Evolutionary conservation across 352 stramenopile species (phyloP).

Genomic region (Globisporangium canariense): DNA sequence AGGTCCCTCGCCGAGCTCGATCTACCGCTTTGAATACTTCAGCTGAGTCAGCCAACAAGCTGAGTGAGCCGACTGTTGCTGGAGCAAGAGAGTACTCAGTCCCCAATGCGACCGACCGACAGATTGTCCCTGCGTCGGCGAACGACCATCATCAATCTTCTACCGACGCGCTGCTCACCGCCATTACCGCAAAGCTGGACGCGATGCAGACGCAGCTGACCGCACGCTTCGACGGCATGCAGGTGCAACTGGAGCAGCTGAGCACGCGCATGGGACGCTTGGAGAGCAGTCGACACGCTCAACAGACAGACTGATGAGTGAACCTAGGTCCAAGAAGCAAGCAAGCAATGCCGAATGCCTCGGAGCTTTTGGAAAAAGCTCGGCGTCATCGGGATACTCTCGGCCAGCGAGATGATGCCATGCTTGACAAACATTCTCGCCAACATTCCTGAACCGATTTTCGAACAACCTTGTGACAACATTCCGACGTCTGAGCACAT

Average conservation of each 20-base stretch:
- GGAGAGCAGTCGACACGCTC: constrained; percentile 20
- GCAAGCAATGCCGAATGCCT: background rate
- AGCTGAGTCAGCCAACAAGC: background rate
- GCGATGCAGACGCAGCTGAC: constrained; percentile 46
- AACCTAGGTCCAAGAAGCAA: background rate
- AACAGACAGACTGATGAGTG: background rate
- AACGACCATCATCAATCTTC: constrained; percentile 18
- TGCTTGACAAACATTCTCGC: background rate
- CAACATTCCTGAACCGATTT: background rate
- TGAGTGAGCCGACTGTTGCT: background rate
- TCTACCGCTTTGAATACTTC: background rate
- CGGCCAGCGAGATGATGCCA: background rate
- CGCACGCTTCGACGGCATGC: constrained; percentile 48
- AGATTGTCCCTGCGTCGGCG: background rate
- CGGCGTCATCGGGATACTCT: too few relatives aligned
- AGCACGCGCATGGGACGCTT: constrained; percentile 32
- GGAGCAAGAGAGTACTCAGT: background rate
- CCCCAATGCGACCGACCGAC: background rate
- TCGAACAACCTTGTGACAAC: constrained; percentile 1
- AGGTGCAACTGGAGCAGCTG: constrained; percentile 39
- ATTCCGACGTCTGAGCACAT: background rate
- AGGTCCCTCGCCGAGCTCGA: constrained; percentile 31
- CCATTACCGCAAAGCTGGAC: constrained; percentile 30
- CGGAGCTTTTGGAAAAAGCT: too few relatives aligned
- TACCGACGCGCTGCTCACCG: constrained; percentile 11